These are phyloP conservation scores for Hirsutella thompsonii DNA, from an alignment of 2,329 filamentous ascomycete genomes.

Conservation along the genomic window DNA sequence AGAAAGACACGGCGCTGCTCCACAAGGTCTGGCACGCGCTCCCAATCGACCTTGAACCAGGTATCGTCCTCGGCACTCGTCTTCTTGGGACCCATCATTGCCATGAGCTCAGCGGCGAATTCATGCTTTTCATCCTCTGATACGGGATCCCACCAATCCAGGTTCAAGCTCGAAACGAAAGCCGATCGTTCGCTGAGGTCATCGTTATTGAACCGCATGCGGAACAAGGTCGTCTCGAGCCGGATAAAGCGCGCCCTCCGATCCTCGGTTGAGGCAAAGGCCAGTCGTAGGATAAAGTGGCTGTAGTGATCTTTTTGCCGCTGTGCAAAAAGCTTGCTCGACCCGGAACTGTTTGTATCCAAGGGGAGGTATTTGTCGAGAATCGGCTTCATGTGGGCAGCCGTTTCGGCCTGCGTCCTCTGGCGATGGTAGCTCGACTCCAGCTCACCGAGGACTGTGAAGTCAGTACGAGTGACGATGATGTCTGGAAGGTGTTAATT, in stretches of 20 bases:
- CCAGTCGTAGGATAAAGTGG: constrained; percentile 89
- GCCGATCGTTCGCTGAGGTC: constrained; percentile 56
- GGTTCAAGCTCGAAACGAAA: constrained; percentile 64
- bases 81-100: constrained; percentile 26
- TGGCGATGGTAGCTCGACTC: constrained; percentile 96
- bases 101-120: constrained; percentile 47
- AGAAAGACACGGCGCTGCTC: constrained; percentile 68
- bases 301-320: constrained; percentile 94
- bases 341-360: constrained; percentile 56
- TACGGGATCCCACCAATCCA: constrained; percentile 87
- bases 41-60: constrained; percentile 97
- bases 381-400: constrained; percentile 69
- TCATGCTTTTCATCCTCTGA: constrained; percentile 62
- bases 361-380: constrained; percentile 80
- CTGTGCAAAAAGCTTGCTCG: constrained; percentile 50
- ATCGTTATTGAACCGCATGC: constrained; percentile 67
- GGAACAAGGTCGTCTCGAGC: constrained; percentile 82
- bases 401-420: constrained; percentile 69
- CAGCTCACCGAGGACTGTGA: constrained; percentile 65
- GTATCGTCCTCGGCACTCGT: constrained; percentile 55
- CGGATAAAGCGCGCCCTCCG: constrained; percentile 74
- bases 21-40: constrained; percentile 79
- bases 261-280: constrained; percentile 86
- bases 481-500: background rate
- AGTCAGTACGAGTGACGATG: background rate